phyloP scores from a whole-genome alignment of 192 early-diverging fungal genomes.

The Backusella liffmaniae region DNA sequence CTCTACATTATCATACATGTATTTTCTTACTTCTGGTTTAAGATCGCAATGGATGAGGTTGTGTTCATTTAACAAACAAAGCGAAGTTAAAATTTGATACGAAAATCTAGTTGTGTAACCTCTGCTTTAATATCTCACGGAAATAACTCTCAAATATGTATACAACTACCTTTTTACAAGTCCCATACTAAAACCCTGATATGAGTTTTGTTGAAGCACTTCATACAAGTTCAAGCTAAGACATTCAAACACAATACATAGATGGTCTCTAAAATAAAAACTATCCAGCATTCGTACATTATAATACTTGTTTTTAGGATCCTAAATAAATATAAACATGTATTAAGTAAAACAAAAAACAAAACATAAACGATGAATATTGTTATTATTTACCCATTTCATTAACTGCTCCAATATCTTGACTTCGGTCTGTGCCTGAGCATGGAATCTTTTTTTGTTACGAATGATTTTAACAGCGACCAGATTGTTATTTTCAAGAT shows the following conservation, averaged over 20 bases:
- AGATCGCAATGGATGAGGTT: slow-evolving; percentile 94
- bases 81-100: slow-evolving; percentile 80
- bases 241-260: slow-evolving; percentile 94
- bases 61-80: slow-evolving; percentile 68
- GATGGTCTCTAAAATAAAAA: slow-evolving; percentile 93
- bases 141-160: neutral
- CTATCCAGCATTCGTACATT: slow-evolving; percentile 84
- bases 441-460: slow-evolving; percentile 96
- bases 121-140: neutral
- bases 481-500: slow-evolving; percentile 61
- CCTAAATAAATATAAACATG: slow-evolving; percentile 44
- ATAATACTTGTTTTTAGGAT: slow-evolving; percentile 72
- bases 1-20: slow-evolving; percentile 28
- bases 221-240: slow-evolving; percentile 95
- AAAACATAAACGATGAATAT: neutral
- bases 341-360: neutral
- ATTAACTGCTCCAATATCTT: slow-evolving; percentile 85
- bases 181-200: slow-evolving; percentile 80
- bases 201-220: slow-evolving; percentile 89
- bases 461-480: slow-evolving; percentile 95
- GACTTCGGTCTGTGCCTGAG: slow-evolving; percentile 93
- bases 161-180: slow-evolving; percentile 59
- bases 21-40: slow-evolving; percentile 81
- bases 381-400: slow-evolving; percentile 57
- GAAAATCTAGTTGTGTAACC: slow-evolving; percentile 54